Evolutionary conservation across 768 basidiomycete species (phyloP), one percentile per base, ranked within the genome.

Genomic region (Tremella yokohamensis): DNA sequence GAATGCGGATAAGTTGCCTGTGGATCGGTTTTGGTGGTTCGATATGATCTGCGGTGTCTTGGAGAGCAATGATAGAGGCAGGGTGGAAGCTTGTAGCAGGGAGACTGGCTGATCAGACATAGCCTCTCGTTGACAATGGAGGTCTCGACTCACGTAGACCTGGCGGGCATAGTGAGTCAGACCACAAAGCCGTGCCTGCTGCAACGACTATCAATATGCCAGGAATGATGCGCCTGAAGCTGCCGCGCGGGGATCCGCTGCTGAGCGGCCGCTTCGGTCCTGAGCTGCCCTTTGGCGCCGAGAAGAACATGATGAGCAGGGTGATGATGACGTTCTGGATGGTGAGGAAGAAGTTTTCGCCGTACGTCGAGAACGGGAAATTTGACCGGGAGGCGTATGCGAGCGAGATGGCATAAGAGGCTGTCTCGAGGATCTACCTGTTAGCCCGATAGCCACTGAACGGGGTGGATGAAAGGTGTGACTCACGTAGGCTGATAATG

Each of bases 281-380:
- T 24, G 39, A 11, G 54, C 49, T 25, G 53, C 42, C 59, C 1
- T 51, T 58, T 2, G 44, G 25, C 6, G 65, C 42, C 2, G 73
- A 68, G 62, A 87, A 86, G 75, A 79, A 79, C 50, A 92, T 82
- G 76, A 94, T 94, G 65, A 93, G 84, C 69, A 91, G 81, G 15
- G 90, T 90, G 74, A 97, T 90, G 78, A 88, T 60, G 66, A 87
- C 80, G 79, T 94, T 91, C 77, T 94, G 91, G 58, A 91, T 70
- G 26, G 89, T 85, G 49, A 98, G 82, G 84, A 97, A 97, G 56
- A 92, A 75, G 80, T 94, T 97, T 78, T 99, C 96, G 70, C 96
- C 96, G 60, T 97, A 99, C 0, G 96, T 97, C 18, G 89, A 90
- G 81, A 97, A 96, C 0, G 96, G 91, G 77, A 93, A 97, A 20